Base-by-base conservation (phyloP, 2,329 filamentous ascomycete genomes). In the Paecilomyces sp. region DNA sequence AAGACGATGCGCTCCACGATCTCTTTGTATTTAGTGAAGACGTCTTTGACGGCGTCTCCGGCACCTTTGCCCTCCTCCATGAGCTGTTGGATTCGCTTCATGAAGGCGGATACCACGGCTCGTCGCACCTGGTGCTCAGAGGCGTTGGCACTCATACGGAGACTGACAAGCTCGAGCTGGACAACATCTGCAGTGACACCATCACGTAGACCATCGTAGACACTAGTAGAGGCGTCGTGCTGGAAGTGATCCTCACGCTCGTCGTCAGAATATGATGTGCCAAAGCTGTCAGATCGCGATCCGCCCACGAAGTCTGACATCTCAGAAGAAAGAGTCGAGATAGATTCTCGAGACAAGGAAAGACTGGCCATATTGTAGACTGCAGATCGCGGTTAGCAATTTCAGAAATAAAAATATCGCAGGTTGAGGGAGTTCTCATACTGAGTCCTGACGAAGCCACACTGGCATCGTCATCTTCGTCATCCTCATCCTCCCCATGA, bases 91-190 rank as follows among this genome's bases (percentile, higher is more conserved):
- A 92, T 88, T 60, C 89, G 88, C 68, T 90, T 91, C 68, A 91
- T 89, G 71, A 97, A 93, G 0, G 92, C 90, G 1, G 88, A 85
- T 2, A 91, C 91, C 25, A 97, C 88, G 15, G 94, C 92, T 34
- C 88, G 88, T 53, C 93, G 90, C 69, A 97, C 90, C 74, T 94
- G 89, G 64, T 88, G 84, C 69, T 96, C 93, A 0, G 91, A 92
- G 2, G 94, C 94, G 69, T 97, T 91, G 68, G 90, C 91, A 58
- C 88, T 89, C 74, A 99, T 90, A 11, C 93, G 88, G n/a, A 97
- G 82, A 54, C 91, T 90, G 80, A 92, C 96, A 63, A 99, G 89
- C 73, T 99, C 94, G 34, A 97, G 84, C 72, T 93, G 91, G 68
- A 96, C 92, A 64, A 96, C 94, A 71, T 95, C 90, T 11, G 86